Evolutionary conservation across 495 filamentous ascomycete species (phyloP).

Genomic region (Chaetomidium leptoderma): DNA sequence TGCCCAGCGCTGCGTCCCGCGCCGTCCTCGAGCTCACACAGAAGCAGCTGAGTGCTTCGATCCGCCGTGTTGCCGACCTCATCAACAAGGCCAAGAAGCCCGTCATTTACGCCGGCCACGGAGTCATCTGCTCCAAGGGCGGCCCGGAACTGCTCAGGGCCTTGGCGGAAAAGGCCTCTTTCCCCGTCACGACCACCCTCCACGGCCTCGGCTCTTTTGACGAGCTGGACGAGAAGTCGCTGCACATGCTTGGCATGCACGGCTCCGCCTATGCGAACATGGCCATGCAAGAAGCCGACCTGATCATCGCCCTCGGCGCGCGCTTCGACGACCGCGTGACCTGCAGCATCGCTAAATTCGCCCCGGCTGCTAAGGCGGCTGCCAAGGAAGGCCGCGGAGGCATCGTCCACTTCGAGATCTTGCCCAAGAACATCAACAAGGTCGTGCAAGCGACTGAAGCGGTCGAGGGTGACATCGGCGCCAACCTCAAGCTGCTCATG

Average conservation of each 20-base stretch:
- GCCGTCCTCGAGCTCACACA: constrained; percentile 56
- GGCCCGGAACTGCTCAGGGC: constrained; percentile 63
- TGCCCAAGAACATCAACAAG: constrained; percentile 87
- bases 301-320: constrained; percentile 70
- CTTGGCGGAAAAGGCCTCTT: constrained; percentile 66
- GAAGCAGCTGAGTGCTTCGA: constrained; percentile 56
- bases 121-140: constrained; percentile 58
- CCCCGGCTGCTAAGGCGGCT: constrained; percentile 61
- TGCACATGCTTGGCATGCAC: constrained; percentile 85
- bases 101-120: constrained; percentile 71
- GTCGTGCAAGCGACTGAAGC: constrained; percentile 78
- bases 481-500: constrained; percentile 68
- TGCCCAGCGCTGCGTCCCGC: constrained; percentile 66
- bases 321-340: constrained; percentile 81
- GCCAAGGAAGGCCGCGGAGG: constrained; percentile 67
- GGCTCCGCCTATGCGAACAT: constrained; percentile 75
- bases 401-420: constrained; percentile 76
- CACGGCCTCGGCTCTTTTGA: constrained; percentile 76
- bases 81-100: constrained; percentile 73
- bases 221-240: constrained; percentile 68
- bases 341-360: constrained; percentile 59
- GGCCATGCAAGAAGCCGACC: constrained; percentile 72
- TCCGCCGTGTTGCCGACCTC: constrained; percentile 60
- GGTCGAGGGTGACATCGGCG: constrained; percentile 66
- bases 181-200: constrained; percentile 74